Percentiles rank a stretch among this genome's conserved stretches.
Conservation (phyloP, 352 stramenopile species). For the Pythium vanterpoolii region DNA sequence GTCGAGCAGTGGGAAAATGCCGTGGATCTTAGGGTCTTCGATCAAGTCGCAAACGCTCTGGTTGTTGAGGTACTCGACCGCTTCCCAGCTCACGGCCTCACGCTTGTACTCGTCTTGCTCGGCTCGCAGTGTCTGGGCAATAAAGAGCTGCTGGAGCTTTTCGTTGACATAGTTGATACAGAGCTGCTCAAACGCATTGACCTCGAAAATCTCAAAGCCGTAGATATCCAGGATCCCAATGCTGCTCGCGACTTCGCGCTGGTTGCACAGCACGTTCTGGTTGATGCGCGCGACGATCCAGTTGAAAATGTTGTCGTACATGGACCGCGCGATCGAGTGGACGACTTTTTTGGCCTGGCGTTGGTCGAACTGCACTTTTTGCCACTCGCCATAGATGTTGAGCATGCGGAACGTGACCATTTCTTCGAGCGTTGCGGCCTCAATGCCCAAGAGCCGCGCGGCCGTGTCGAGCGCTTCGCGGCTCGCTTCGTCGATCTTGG, state of each 20-base stretch:
- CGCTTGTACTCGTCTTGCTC: conserved; percentile 79
- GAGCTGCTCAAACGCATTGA: conserved; percentile 88
- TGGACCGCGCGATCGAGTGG: conserved; percentile 80
- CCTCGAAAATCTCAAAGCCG: conserved; percentile 89
- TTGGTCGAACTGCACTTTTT: conserved; percentile 72
- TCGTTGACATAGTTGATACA: conserved; percentile 90
- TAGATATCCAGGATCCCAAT: conserved; percentile 91
- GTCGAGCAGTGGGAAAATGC: conserved; percentile 80
- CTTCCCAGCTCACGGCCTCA: conserved; percentile 73
- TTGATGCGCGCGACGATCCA: conserved; percentile 88
- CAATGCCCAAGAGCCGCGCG: conserved; percentile 61
- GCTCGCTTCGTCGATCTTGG: conserved; percentile 55
- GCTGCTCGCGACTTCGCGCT: conserved; percentile 61
- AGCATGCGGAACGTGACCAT: conserved; percentile 77
- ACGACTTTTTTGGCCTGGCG: conserved; percentile 79
- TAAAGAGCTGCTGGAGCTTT: conserved; percentile 88
- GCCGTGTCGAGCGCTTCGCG: conserved; percentile 54
- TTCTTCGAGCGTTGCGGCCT: conserved; percentile 55
- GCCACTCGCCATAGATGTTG: conserved; percentile 76
- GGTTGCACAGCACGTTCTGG: conserved; percentile 68
- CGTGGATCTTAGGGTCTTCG: conserved; percentile 76
- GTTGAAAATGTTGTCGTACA: conserved; percentile 91
- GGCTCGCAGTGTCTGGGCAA: conserved; percentile 74
- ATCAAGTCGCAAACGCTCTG: conserved; percentile 88
- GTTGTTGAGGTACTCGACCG: conserved; percentile 86